phyloP scores from a whole-genome alignment of 371 early-diverging fungal genomes.

The Mucor velutinosus region DNA sequence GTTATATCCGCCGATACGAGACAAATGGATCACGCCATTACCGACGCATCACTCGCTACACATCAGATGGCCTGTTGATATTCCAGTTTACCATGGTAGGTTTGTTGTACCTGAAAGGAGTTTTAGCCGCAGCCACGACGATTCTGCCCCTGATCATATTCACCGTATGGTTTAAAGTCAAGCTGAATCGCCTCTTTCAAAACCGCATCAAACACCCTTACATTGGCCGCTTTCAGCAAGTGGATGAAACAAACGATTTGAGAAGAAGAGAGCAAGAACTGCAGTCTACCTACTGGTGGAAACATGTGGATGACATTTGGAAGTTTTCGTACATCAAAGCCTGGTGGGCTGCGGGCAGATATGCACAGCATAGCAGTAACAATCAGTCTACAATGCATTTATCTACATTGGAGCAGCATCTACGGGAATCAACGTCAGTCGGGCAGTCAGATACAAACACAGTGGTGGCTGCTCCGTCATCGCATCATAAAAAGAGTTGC shows the following conservation, averaged over 20 bases:
- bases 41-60: slow-evolving; percentile 78
- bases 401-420: slow-evolving; percentile 1
- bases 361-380: slow-evolving; percentile 21
- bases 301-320: slow-evolving; percentile 39
- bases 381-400: slow-evolving; percentile 12
- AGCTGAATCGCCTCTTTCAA: slow-evolving; percentile 48
- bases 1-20: slow-evolving; percentile 87
- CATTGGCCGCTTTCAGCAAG: slow-evolving; percentile 40
- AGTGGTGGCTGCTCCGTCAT: background rate
- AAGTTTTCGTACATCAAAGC: slow-evolving; percentile 33
- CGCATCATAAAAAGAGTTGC: slow-evolving; percentile 1
- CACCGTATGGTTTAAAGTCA: slow-evolving; percentile 57
- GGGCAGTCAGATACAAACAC: background rate
- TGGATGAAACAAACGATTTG: background rate
- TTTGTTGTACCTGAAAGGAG: slow-evolving; percentile 63
- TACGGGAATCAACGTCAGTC: background rate
- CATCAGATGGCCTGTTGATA: slow-evolving; percentile 76
- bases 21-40: slow-evolving; percentile 74
- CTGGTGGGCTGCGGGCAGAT: slow-evolving; percentile 43
- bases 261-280: background rate
- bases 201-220: slow-evolving; percentile 40
- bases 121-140: slow-evolving; percentile 43
- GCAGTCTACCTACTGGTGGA: background rate
- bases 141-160: slow-evolving; percentile 51
- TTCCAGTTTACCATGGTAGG: slow-evolving; percentile 90